Conservation (phyloP, 2,329 filamentous ascomycete species). For the Cercospora nicotianae region DNA sequence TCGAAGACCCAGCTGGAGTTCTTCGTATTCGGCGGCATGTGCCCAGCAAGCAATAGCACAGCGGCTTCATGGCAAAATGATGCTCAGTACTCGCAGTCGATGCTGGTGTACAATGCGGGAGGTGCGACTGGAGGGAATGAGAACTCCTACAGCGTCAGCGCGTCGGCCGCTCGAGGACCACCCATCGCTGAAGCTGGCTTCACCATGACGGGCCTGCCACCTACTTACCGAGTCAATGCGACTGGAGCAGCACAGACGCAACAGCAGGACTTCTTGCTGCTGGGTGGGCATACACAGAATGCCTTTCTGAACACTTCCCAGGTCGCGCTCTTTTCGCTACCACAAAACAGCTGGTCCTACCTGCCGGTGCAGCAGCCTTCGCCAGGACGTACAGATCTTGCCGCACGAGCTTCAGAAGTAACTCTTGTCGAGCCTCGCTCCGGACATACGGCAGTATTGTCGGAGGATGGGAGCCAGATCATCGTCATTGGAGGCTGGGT, state of each 20-base stretch:
- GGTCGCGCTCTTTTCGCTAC: constrained; percentile 80
- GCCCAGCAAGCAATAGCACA: constrained; percentile 54
- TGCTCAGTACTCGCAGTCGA: constrained; percentile 76
- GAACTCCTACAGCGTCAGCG: constrained; percentile 48
- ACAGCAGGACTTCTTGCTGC: constrained; percentile 73
- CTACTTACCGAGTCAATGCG: constrained; percentile 68
- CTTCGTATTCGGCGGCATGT: constrained; percentile 91
- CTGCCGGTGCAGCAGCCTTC: constrained; percentile 60
- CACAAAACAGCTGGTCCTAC: constrained; percentile 84
- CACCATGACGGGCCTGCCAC: constrained; percentile 70
- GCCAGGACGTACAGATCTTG: constrained; percentile 55
- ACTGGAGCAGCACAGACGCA: constrained; percentile 60
- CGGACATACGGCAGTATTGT: constrained; percentile 82
- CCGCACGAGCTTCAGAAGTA: constrained; percentile 44
- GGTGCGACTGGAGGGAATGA: constrained; percentile 37
- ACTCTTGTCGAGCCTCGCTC: constrained; percentile 72
- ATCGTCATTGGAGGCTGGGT: constrained; percentile 91
- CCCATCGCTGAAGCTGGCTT: constrained; percentile 85
- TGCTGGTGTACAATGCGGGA: constrained; percentile 65
- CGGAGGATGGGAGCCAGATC: constrained; percentile 73
- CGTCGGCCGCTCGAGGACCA: constrained; percentile 57
- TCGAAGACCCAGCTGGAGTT: constrained; percentile 56
- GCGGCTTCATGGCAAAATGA: constrained; percentile 62
- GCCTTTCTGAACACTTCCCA: constrained; percentile 96
- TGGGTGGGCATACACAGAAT: constrained; percentile 78